phyloP scores from a whole-genome alignment of 805 yeast genomes.

The Nakazawaea anatomiae region DNA sequence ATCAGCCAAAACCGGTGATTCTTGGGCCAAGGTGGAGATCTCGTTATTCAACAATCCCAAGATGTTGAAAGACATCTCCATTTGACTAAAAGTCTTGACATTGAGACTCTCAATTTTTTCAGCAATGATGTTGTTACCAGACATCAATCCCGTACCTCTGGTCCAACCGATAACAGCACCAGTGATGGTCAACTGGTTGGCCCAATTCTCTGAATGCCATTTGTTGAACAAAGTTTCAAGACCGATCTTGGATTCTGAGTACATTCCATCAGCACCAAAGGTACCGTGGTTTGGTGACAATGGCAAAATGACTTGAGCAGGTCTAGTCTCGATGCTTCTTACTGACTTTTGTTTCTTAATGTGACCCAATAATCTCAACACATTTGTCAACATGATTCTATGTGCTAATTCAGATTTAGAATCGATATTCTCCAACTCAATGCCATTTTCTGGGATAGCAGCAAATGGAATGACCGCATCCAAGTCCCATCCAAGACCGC shows the following conservation, averaged over 20 bases:
- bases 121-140: conserved; percentile 94
- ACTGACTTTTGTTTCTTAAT: conserved; percentile 79
- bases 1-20: conserved; percentile 94
- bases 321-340: conserved; percentile 83
- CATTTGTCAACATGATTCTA: conserved; percentile 95
- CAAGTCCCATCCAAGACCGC: conserved; percentile 96
- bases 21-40: conserved; percentile 81
- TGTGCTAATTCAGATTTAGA: conserved; percentile 97
- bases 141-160: conserved; percentile 99
- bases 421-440: conserved; percentile 87
- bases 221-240: conserved; percentile 96
- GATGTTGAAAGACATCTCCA: conserved; percentile 98
- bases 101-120: conserved; percentile 95
- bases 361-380: conserved; percentile 86
- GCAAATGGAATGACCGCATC: conserved; percentile 97
- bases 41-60: conserved; percentile 89
- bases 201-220: conserved; percentile 99
- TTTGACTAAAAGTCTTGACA: conserved; percentile 96
- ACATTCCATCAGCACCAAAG: conserved; percentile 96
- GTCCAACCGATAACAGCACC: conserved; percentile 99
- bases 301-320: conserved; percentile 96
- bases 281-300: conserved; percentile 99
- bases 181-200: conserved; percentile 85
- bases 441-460: conserved; percentile 98
- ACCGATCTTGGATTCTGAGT: conserved; percentile 94